Conservation (phyloP, 106 monocot species). For the Dendrobium nobile region DNA sequence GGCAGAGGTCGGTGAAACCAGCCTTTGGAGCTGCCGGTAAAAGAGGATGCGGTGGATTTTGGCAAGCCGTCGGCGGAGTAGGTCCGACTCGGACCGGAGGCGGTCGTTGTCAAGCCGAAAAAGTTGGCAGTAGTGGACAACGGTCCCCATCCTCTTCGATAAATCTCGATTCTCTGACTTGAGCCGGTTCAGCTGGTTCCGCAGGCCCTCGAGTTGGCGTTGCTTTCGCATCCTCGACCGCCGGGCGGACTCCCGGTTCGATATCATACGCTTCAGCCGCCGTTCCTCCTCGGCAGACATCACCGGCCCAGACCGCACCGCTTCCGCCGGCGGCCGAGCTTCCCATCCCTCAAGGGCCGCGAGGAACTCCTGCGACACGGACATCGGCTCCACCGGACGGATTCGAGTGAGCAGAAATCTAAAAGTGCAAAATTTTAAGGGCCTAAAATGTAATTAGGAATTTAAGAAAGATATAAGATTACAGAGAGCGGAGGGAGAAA, state of each 20-base stretch:
- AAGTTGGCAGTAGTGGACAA: slow-evolving; percentile 1
- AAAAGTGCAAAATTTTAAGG: neutral
- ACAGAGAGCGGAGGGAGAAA: slow-evolving; percentile 28
- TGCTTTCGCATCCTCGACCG: slow-evolving; percentile 60
- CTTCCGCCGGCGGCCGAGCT: neutral
- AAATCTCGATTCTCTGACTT: slow-evolving; percentile 18
- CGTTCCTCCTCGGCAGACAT: slow-evolving; percentile 22
- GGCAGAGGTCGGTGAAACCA: slow-evolving; percentile 6
- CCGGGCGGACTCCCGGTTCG: slow-evolving; percentile 64
- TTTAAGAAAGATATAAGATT: neutral
- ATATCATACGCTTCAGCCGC: slow-evolving; percentile 42
- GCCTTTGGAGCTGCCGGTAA: slow-evolving; percentile 11
- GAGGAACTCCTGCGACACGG: neutral
- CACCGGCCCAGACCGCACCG: slow-evolving; percentile 4
- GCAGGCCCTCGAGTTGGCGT: slow-evolving; percentile 33
- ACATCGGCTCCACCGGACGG: slow-evolving; percentile 2
- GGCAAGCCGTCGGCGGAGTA: slow-evolving; percentile 5
- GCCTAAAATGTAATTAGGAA: neutral
- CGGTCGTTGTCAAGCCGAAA: slow-evolving; percentile 19
- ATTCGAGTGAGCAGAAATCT: neutral
- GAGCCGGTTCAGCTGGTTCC: slow-evolving; percentile 9
- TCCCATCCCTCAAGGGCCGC: slow-evolving; percentile 5
- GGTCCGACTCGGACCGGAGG: slow-evolving; percentile 10
- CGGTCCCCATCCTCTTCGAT: slow-evolving; percentile 8
- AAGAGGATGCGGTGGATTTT: slow-evolving; percentile 13